Percentiles rank a stretch among this genome's conserved stretches.
Evolutionary conservation across 169 alveolate genomes (phyloP).

Genomic region (Plasmodium malariae): DNA sequence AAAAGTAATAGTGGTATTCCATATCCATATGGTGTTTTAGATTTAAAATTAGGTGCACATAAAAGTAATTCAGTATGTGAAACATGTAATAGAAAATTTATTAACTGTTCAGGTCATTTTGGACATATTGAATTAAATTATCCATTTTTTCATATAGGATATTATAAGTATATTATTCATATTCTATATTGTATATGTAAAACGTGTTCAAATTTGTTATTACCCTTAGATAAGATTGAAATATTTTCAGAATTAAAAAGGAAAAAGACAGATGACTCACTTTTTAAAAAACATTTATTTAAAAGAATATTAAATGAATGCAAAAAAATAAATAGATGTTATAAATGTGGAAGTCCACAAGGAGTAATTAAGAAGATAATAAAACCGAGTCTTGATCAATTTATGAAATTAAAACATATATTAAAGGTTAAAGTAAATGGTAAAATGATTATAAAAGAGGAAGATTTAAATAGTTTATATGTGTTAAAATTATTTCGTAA

Average conservation of each 20-base stretch:
- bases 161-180: slow-evolving; percentile 93
- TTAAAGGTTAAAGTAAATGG: slow-evolving; percentile 86
- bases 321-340: slow-evolving; percentile 87
- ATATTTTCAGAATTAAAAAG: slow-evolving; percentile 79
- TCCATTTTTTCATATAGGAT: slow-evolving; percentile 99
- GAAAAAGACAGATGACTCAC: slow-evolving; percentile 85
- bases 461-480: slow-evolving; percentile 93
- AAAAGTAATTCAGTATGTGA: slow-evolving; percentile 88
- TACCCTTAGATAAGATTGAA: slow-evolving; percentile 88
- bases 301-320: slow-evolving; percentile 88
- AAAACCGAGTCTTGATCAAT: slow-evolving; percentile 90
- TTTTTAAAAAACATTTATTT: slow-evolving; percentile 84
- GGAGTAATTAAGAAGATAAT: slow-evolving; percentile 89
- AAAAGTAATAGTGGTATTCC: slow-evolving; percentile 83
- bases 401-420: slow-evolving; percentile 90
- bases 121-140: slow-evolving; percentile 95
- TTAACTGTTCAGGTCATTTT: slow-evolving; percentile 98
- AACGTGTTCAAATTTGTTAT: slow-evolving; percentile 91
- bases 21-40: slow-evolving; percentile 88
- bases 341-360: slow-evolving; percentile 89
- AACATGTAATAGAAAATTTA: slow-evolving; percentile 91
- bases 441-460: slow-evolving; percentile 84
- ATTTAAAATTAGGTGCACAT: slow-evolving; percentile 84
- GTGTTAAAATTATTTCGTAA: slow-evolving; percentile 92
- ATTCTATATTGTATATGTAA: slow-evolving; percentile 95